A percentile compares a stretch with the other conserved stretches of the same genome.
Evolutionary conservation across 805 yeast species (phyloP).

Genomic region (Osmozyma mogii): DNA sequence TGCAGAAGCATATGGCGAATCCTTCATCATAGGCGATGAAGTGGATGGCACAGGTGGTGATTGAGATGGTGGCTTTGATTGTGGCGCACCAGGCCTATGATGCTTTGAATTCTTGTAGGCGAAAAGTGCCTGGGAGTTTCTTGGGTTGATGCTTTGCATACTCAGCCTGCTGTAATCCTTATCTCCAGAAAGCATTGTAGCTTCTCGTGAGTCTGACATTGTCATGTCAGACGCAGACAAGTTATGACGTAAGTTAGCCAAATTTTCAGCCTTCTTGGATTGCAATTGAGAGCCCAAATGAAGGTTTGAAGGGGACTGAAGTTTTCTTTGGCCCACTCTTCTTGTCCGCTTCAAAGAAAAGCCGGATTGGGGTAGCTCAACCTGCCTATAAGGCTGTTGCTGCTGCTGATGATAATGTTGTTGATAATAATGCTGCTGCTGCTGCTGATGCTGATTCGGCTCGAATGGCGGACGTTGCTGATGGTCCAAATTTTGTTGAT

Average conservation of each 20-base stretch:
- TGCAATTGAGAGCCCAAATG: slow-evolving; percentile 19
- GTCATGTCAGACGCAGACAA: slow-evolving; percentile 4
- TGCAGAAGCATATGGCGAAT: slow-evolving; percentile 17
- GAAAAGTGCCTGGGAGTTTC: slow-evolving; percentile 29
- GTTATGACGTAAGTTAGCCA: slow-evolving; percentile 18
- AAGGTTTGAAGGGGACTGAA: slow-evolving; percentile 7
- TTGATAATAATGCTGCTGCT: too few relatives aligned
- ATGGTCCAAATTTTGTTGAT: slow-evolving; percentile 1
- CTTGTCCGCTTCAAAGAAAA: slow-evolving; percentile 31
- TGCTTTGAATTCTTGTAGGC: slow-evolving; percentile 23
- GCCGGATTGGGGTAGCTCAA: slow-evolving; percentile 7
- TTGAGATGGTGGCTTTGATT: too few relatives aligned
- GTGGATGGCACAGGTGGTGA: slow-evolving; percentile 1
- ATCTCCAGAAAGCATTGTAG: slow-evolving; percentile 2
- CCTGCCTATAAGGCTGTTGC: neutral
- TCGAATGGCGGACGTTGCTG: slow-evolving; percentile 1
- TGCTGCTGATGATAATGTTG: slow-evolving; percentile 1
- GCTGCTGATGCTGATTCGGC: too few relatives aligned
- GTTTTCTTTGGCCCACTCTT: slow-evolving; percentile 32
- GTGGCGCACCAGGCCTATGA: too few relatives aligned
- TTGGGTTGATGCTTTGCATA: slow-evolving; percentile 13
- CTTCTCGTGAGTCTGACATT: too few relatives aligned
- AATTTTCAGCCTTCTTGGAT: slow-evolving; percentile 16
- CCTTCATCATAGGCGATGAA: slow-evolving; percentile 6
- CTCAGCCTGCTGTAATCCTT: slow-evolving; percentile 3